Evolutionary conservation across 208 protist genomes (phyloP).

Genomic region (Balamuthia mandrillaris): DNA sequence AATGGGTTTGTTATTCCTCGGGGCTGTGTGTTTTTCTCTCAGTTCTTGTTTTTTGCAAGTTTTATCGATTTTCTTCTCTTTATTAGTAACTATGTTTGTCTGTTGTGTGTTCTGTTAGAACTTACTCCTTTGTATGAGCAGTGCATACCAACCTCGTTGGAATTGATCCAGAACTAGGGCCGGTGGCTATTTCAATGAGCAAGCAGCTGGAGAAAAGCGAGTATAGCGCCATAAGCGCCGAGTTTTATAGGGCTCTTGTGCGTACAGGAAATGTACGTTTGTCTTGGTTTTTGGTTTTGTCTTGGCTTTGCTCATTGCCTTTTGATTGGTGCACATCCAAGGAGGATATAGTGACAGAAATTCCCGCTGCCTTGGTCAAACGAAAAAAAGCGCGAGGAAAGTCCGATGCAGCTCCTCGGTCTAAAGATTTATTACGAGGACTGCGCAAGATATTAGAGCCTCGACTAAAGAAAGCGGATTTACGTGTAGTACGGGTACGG

Average conservation of each 20-base stretch:
- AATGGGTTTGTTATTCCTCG: too few relatives aligned
- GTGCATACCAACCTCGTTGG: conserved; percentile 15
- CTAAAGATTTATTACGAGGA: neutral
- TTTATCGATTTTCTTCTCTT: too few relatives aligned
- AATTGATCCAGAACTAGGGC: neutral
- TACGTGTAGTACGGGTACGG: neutral
- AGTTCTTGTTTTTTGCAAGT: too few relatives aligned
- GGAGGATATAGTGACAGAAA: neutral
- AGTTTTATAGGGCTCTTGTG: neutral
- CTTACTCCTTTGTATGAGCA: too few relatives aligned
- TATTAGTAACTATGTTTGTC: too few relatives aligned
- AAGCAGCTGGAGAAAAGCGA: neutral
- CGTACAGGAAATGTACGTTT: neutral
- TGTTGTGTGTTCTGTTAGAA: too few relatives aligned
- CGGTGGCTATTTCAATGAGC: neutral
- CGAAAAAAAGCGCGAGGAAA: neutral
- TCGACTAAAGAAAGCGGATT: neutral
- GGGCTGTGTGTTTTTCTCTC: too few relatives aligned
- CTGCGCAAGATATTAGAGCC: neutral
- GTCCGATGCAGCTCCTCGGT: neutral
- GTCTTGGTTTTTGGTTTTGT: too few relatives aligned
- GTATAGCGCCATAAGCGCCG: neutral
- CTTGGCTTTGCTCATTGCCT: too few relatives aligned
- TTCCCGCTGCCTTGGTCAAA: neutral
- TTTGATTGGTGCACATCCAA: neutral